phyloP scores from a whole-genome alignment of 805 yeast genomes.

The Cyberlindnera nakhonratchasimensis region DNA sequence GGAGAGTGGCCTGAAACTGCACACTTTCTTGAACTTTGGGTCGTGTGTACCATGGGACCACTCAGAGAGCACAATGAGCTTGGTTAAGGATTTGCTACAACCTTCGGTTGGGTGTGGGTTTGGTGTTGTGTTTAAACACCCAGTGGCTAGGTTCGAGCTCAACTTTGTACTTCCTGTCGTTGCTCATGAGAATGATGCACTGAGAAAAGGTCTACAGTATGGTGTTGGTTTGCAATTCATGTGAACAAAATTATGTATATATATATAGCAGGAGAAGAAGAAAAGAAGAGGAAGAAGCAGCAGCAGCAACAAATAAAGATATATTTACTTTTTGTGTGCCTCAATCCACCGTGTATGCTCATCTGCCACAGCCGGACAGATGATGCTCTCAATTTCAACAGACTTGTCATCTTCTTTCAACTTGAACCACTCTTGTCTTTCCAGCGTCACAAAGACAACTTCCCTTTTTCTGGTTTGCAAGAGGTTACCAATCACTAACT shows the following conservation, averaged over 20 bases:
- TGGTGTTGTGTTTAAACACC: slow-evolving; percentile 60
- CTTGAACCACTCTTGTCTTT: slow-evolving; percentile 45
- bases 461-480: slow-evolving; percentile 84
- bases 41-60: slow-evolving; percentile 43
- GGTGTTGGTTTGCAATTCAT: slow-evolving; percentile 61
- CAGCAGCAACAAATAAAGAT: background rate
- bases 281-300: background rate
- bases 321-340: slow-evolving; percentile 5
- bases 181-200: slow-evolving; percentile 44
- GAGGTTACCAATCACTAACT: slow-evolving; percentile 89
- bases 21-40: slow-evolving; percentile 66
- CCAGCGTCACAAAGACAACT: slow-evolving; percentile 74
- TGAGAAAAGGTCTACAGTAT: slow-evolving; percentile 63
- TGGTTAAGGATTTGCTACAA: slow-evolving; percentile 30
- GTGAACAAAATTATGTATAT: slow-evolving; percentile 26
- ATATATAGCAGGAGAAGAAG: background rate
- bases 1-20: slow-evolving; percentile 55
- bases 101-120: slow-evolving; percentile 55
- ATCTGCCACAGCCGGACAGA: slow-evolving; percentile 71
- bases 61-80: slow-evolving; percentile 15
- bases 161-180: slow-evolving; percentile 60
- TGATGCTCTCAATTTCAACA: slow-evolving; percentile 71
- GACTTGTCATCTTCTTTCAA: slow-evolving; percentile 36
- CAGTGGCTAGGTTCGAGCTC: slow-evolving; percentile 65
- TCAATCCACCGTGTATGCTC: slow-evolving; percentile 64